A percentile compares a stretch with the other conserved stretches of the same genome.
Conservation (phyloP, 495 filamentous ascomycete genomes). For the Trichoderma gamsii region DNA sequence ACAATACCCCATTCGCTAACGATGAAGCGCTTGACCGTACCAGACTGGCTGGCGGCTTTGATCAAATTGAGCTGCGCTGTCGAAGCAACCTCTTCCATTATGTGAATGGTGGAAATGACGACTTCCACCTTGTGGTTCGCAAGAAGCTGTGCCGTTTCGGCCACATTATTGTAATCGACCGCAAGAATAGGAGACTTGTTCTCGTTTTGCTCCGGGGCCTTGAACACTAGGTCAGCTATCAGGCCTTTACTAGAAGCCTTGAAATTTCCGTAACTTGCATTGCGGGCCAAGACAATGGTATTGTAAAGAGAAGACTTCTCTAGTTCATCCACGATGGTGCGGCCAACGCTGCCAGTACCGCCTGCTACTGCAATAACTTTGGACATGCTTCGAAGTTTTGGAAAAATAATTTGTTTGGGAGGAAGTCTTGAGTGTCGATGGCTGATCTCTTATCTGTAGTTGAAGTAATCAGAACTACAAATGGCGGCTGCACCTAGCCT, state of each 20-base stretch:
- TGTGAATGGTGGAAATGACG: constrained; percentile 43
- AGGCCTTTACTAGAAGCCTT: constrained; percentile 24
- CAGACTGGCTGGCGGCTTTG: constrained; percentile 41
- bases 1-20: constrained; percentile 42
- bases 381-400: background rate
- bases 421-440: too few relatives aligned
- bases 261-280: constrained; percentile 22
- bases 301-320: constrained; percentile 32
- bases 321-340: constrained; percentile 45
- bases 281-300: constrained; percentile 41
- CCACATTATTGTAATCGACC: constrained; percentile 35
- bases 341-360: constrained; percentile 47
- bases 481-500: too few relatives aligned
- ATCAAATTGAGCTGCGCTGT: constrained; percentile 35
- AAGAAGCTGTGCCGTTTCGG: constrained; percentile 32
- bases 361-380: constrained; percentile 46
- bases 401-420: too few relatives aligned
- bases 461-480: too few relatives aligned
- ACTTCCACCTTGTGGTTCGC: constrained; percentile 45
- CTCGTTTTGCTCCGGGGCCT: background rate
- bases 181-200: background rate
- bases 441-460: too few relatives aligned
- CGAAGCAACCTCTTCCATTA: constrained; percentile 26
- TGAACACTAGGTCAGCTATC: background rate
- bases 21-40: constrained; percentile 40